Percentiles rank a stretch among this genome's conserved stretches.
Evolutionary conservation across 2,329 filamentous ascomycete species (phyloP).

Genomic region (Helminthosporium solani): DNA sequence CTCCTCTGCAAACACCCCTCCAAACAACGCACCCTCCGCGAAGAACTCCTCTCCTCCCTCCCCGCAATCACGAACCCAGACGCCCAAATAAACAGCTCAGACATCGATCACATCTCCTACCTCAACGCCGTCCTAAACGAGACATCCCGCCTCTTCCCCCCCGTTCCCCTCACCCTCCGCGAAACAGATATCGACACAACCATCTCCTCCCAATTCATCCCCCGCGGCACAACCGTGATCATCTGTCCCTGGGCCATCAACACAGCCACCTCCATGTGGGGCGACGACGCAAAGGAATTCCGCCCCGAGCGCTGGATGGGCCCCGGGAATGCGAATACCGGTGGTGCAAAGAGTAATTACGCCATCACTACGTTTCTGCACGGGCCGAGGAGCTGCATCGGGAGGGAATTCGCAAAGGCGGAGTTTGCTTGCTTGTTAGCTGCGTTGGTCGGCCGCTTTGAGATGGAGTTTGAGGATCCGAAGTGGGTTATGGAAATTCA

Average conservation of each 20-base stretch:
- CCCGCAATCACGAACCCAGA: slow-evolving; percentile 43
- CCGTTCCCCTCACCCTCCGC: slow-evolving; percentile 71
- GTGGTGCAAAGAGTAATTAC: slow-evolving; percentile 75
- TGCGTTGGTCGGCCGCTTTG: slow-evolving; percentile 72
- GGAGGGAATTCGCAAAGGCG: slow-evolving; percentile 73
- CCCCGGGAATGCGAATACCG: slow-evolving; percentile 56
- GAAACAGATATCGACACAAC: slow-evolving; percentile 64
- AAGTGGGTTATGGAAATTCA: slow-evolving; percentile 62
- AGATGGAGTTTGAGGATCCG: slow-evolving; percentile 64
- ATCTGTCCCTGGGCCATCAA: slow-evolving; percentile 69
- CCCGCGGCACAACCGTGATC: slow-evolving; percentile 68
- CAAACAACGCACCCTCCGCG: slow-evolving; percentile 51
- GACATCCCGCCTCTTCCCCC: slow-evolving; percentile 69
- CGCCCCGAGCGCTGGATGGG: slow-evolving; percentile 64
- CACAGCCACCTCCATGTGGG: slow-evolving; percentile 70
- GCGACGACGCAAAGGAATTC: slow-evolving; percentile 71
- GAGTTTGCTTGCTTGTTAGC: slow-evolving; percentile 86
- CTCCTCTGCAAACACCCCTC: slow-evolving; percentile 53
- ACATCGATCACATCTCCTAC: slow-evolving; percentile 75
- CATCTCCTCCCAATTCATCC: slow-evolving; percentile 65
- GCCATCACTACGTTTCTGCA: slow-evolving; percentile 81
- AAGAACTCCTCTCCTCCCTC: slow-evolving; percentile 52
- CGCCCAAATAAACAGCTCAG: slow-evolving; percentile 51
- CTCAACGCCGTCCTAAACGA: slow-evolving; percentile 75
- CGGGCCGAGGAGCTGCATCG: slow-evolving; percentile 84